Conservation (phyloP, 225 moss, liverwort and hornwort genomes). For the Anthoceros angustus region DNA sequence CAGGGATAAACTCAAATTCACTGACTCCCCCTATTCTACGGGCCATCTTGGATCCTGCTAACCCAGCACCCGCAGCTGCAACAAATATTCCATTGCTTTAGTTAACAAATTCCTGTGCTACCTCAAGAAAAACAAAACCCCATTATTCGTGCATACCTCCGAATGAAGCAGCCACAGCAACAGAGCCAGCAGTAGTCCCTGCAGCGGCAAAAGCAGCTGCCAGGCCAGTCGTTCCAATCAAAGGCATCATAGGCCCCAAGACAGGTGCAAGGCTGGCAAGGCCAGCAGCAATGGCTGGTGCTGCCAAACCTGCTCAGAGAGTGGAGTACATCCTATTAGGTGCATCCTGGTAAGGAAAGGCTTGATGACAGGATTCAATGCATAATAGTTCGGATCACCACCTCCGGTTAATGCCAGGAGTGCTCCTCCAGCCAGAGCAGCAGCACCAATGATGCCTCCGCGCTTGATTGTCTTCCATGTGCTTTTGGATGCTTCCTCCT, state of each 20-base stretch:
- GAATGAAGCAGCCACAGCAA: slow-evolving; percentile 93
- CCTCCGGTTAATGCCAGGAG: slow-evolving; percentile 86
- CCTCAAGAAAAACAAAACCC: neutral
- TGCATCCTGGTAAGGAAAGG: neutral
- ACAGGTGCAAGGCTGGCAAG: slow-evolving; percentile 63
- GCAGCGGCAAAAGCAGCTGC: slow-evolving; percentile 54
- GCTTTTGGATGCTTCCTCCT: slow-evolving; percentile 27
- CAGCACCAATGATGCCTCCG: slow-evolving; percentile 74
- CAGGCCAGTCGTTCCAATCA: slow-evolving; percentile 67
- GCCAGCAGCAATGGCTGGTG: slow-evolving; percentile 93
- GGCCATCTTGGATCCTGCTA: slow-evolving; percentile 93
- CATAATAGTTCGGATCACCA: slow-evolving; percentile 8
- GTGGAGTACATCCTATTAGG: neutral
- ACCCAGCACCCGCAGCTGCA: slow-evolving; percentile 83
- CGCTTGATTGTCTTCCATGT: slow-evolving; percentile 71
- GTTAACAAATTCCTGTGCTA: neutral
- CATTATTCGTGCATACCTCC: slow-evolving; percentile 38
- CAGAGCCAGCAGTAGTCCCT: slow-evolving; percentile 85
- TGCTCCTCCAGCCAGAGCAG: slow-evolving; percentile 81
- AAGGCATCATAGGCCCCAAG: slow-evolving; percentile 23
- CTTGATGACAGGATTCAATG: neutral
- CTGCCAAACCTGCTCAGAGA: slow-evolving; percentile 59
- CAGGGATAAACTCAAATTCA: slow-evolving; percentile 68
- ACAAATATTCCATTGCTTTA: neutral
- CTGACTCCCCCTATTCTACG: slow-evolving; percentile 72